A percentile compares a stretch with the other conserved stretches of the same genome.
Conservation (phyloP, 169 alveolate genomes). For the Cryptosporidium ryanae region DNA sequence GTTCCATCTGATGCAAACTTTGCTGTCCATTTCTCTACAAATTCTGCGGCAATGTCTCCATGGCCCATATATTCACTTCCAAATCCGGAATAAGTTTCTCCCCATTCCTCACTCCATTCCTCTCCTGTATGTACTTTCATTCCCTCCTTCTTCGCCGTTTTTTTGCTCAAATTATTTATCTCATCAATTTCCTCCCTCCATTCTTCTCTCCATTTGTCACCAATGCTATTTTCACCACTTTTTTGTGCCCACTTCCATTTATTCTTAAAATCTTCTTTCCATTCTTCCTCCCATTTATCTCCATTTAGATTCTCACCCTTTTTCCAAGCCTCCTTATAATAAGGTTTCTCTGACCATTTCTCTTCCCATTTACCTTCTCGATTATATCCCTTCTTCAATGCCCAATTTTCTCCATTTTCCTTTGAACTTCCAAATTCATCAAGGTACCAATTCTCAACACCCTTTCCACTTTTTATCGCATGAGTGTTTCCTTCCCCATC, state of each 20-base stretch:
- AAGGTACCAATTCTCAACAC: slow-evolving; percentile 31
- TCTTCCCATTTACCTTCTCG: slow-evolving; percentile 67
- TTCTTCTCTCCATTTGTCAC: slow-evolving; percentile 71
- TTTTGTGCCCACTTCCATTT: slow-evolving; percentile 74
- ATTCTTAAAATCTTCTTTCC: slow-evolving; percentile 70
- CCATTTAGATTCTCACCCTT: slow-evolving; percentile 59
- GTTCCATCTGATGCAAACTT: slow-evolving; percentile 66
- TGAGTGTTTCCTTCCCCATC: slow-evolving; percentile 54
- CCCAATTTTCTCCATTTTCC: slow-evolving; percentile 57
- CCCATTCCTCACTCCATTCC: slow-evolving; percentile 74
- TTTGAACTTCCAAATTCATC: slow-evolving; percentile 57
- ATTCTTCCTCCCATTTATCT: slow-evolving; percentile 73
- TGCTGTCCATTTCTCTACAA: slow-evolving; percentile 61
- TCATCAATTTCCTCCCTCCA: slow-evolving; percentile 65
- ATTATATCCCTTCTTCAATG: slow-evolving; percentile 53
- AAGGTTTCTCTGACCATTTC: slow-evolving; percentile 52
- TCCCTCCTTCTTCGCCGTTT: slow-evolving; percentile 43
- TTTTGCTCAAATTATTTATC: slow-evolving; percentile 23
- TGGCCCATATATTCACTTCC: slow-evolving; percentile 60
- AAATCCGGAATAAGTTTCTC: slow-evolving; percentile 55
- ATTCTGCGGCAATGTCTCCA: slow-evolving; percentile 50
- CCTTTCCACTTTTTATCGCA: slow-evolving; percentile 51
- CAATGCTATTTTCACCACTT: slow-evolving; percentile 53
- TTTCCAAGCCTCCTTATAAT: slow-evolving; percentile 71
- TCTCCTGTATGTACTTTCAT: slow-evolving; percentile 52